These are phyloP conservation scores for Hyphopichia pseudoburtonii DNA, from an alignment of 1,139 yeast species.

Conservation along the genomic window DNA sequence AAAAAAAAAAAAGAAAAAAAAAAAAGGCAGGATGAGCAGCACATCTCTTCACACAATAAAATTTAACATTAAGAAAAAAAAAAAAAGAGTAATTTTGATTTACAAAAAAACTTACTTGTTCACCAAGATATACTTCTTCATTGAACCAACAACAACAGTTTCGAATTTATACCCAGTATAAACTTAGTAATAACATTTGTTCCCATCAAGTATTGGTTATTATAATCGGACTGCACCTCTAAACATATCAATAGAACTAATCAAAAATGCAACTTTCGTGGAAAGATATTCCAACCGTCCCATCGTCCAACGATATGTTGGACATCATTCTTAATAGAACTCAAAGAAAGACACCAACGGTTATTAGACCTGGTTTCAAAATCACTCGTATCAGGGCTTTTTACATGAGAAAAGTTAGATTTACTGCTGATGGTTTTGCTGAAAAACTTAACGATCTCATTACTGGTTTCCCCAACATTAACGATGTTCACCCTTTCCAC, in stretches of 20 bases:
- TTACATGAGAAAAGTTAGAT: constrained; percentile 96
- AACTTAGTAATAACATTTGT: too few relatives aligned
- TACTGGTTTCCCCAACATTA: constrained; percentile 90
- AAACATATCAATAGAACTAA: constrained; percentile 2
- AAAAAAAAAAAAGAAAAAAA: constrained; percentile 5
- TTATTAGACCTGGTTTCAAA: constrained; percentile 93
- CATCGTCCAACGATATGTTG: constrained; percentile 87
- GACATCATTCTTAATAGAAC: constrained; percentile 96
- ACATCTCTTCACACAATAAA: constrained; percentile 5
- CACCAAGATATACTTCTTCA: too few relatives aligned
- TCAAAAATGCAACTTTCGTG: constrained; percentile 86
- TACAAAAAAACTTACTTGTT: too few relatives aligned
- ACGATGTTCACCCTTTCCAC: constrained; percentile 98
- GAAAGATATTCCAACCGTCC: constrained; percentile 97
- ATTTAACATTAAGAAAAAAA: constrained; percentile 4
- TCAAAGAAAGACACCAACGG: constrained; percentile 98
- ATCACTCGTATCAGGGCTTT: constrained; percentile 97
- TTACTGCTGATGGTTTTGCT: constrained; percentile 91
- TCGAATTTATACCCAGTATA: too few relatives aligned
- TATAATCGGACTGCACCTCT: too few relatives aligned
- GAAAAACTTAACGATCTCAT: constrained; percentile 88
- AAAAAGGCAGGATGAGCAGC: constrained; percentile 9
- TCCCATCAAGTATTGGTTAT: too few relatives aligned
- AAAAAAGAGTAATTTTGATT: constrained; percentile 6
- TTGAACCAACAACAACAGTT: too few relatives aligned